A percentile compares a stretch with the other conserved stretches of the same genome.
Conservation (phyloP, 192 early-diverging fungal species). For the Coemansia sp. region DNA sequence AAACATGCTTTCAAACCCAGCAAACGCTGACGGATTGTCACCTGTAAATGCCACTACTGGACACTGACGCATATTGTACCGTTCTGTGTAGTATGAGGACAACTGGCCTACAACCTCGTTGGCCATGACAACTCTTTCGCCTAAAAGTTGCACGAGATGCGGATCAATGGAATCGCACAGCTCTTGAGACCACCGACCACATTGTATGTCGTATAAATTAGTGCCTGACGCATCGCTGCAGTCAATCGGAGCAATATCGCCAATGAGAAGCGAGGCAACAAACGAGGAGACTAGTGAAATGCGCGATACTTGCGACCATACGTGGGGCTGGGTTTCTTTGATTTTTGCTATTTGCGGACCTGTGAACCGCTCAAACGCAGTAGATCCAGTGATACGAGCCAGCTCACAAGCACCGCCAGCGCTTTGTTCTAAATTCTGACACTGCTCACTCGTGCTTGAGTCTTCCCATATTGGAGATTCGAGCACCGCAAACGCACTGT, state of each 20-base stretch:
- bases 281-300: constrained; percentile 79
- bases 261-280: constrained; percentile 62
- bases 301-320: constrained; percentile 24
- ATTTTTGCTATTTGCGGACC: constrained; percentile 73
- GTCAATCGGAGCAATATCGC: constrained; percentile 63
- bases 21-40: constrained; percentile 66
- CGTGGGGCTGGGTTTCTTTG: constrained; percentile 18
- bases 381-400: constrained; percentile 71
- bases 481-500: constrained; percentile 51
- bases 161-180: constrained; percentile 24
- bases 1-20: constrained; percentile 59
- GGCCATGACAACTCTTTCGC: constrained; percentile 46
- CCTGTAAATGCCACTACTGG: constrained; percentile 70
- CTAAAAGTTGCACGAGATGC: constrained; percentile 50
- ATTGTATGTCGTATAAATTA: constrained; percentile 72
- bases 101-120: constrained; percentile 53
- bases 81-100: constrained; percentile 60
- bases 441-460: constrained; percentile 67
- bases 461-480: constrained; percentile 86
- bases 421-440: constrained; percentile 59
- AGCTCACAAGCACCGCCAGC: constrained; percentile 63
- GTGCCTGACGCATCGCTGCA: constrained; percentile 76
- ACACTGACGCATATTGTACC: constrained; percentile 69
- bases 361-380: constrained; percentile 79
- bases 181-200: constrained; percentile 22